Percentiles rank a stretch among this genome's conserved stretches.
Conservation (phyloP, 352 stramenopile genomes). For the Pelagophyceae sp. region DNA sequence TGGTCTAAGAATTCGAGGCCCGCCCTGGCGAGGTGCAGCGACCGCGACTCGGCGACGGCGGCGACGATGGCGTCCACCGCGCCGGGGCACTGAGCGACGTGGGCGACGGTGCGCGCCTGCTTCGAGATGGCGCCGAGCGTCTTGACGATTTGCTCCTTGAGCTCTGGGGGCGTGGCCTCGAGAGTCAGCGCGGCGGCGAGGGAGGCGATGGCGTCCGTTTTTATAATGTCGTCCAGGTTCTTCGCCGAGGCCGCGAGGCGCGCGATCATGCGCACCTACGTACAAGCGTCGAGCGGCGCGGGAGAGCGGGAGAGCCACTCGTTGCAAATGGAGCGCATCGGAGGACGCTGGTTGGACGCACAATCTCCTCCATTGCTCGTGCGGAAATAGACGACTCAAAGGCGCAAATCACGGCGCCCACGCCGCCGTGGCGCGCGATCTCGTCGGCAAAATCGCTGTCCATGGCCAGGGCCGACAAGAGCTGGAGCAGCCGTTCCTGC, state of each 20-base stretch:
- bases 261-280: slow-evolving; percentile 2
- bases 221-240: slow-evolving; percentile 22
- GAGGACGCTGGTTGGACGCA: no score
- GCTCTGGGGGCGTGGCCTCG: background rate
- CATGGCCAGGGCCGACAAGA: slow-evolving; percentile 19
- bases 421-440: slow-evolving; percentile 22
- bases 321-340: no score
- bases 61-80: slow-evolving; percentile 19
- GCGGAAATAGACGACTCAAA: slow-evolving; percentile 18
- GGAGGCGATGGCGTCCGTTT: slow-evolving; percentile 13
- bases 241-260: slow-evolving; percentile 23
- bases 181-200: slow-evolving; percentile 10
- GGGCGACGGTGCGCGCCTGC: background rate
- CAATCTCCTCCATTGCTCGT: slow-evolving; percentile 20
- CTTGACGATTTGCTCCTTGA: slow-evolving; percentile 19
- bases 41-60: background rate
- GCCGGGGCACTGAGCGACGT: background rate
- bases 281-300: no score
- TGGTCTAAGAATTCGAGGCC: slow-evolving; percentile 15
- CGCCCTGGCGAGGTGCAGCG: slow-evolving; percentile 9
- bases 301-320: no score
- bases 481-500: slow-evolving; percentile 16
- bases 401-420: slow-evolving; percentile 9
- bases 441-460: slow-evolving; percentile 18
- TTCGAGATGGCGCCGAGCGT: slow-evolving; percentile 17